Evolutionary conservation across 1,284 basidiomycete species (phyloP).

Genomic region (Cystobasidium slooffiae): DNA sequence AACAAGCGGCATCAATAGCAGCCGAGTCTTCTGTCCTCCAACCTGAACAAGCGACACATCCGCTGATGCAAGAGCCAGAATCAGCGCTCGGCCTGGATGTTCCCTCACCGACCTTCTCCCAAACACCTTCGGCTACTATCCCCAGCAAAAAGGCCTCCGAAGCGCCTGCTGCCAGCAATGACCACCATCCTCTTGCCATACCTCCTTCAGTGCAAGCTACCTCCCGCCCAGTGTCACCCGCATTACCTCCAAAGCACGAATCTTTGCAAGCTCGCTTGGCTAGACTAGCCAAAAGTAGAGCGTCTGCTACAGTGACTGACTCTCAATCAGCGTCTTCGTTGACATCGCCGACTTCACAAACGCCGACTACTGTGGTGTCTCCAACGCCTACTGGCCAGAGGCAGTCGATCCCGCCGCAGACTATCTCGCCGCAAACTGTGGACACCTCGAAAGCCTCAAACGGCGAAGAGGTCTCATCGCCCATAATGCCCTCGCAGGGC

Average conservation of each 20-base stretch:
- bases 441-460: background rate
- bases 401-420: too few relatives aligned
- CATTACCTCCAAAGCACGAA: conserved; percentile 32
- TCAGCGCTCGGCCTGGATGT: background rate
- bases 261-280: conserved; percentile 39
- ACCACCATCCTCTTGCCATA: conserved; percentile 3
- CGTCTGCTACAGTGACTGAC: background rate
- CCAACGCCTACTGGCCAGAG: background rate
- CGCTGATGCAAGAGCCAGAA: background rate
- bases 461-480: background rate
- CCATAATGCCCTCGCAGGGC: background rate
- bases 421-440: too few relatives aligned
- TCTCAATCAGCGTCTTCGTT: background rate
- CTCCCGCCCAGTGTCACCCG: conserved; percentile 26
- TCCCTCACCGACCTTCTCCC: background rate
- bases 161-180: background rate
- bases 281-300: conserved; percentile 31
- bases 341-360: background rate
- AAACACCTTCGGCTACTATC: background rate
- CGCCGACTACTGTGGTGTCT: background rate
- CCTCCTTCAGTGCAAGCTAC: conserved; percentile 1
- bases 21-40: background rate
- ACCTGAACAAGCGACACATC: too few relatives aligned
- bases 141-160: background rate
- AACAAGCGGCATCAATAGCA: background rate